Conservation (phyloP, 2,329 filamentous ascomycete genomes). For the Daldinia eschscholtzii region DNA sequence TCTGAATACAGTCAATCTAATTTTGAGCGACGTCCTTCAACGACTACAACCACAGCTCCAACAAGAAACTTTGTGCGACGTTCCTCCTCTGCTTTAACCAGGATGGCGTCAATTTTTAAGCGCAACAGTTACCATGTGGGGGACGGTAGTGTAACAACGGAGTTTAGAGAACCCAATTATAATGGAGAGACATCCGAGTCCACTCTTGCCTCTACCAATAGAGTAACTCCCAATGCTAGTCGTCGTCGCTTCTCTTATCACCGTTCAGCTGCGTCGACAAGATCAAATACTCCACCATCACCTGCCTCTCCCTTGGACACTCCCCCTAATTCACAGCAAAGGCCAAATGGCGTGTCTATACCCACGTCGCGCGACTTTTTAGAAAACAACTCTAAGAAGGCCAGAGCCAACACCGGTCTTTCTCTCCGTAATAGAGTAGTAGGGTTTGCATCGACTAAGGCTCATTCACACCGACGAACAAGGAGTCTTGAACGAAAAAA, state of each 20-base stretch:
- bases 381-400: slow-evolving; percentile 62
- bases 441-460: slow-evolving; percentile 57
- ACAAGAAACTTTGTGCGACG: slow-evolving; percentile 40
- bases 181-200: slow-evolving; percentile 44
- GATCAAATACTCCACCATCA: slow-evolving; percentile 54
- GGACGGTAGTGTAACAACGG: slow-evolving; percentile 43
- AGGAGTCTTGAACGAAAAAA: slow-evolving; percentile 51
- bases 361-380: slow-evolving; percentile 62
- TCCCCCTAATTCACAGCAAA: slow-evolving; percentile 42
- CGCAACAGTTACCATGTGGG: slow-evolving; percentile 48
- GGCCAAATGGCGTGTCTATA: slow-evolving; percentile 49
- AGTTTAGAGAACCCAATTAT: slow-evolving; percentile 47
- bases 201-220: slow-evolving; percentile 44
- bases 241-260: slow-evolving; percentile 53
- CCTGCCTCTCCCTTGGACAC: slow-evolving; percentile 50
- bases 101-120: slow-evolving; percentile 45
- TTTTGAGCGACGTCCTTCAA: slow-evolving; percentile 35
- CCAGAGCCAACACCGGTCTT: slow-evolving; percentile 64
- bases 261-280: slow-evolving; percentile 48
- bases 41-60: slow-evolving; percentile 34
- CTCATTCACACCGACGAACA: slow-evolving; percentile 44
- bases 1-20: slow-evolving; percentile 29
- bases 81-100: slow-evolving; percentile 46
- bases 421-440: slow-evolving; percentile 64
- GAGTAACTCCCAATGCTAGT: slow-evolving; percentile 40